These are phyloP conservation scores for Jatropha curcas DNA, from an alignment of 345 rosid genomes.

Conservation along the genomic window DNA sequence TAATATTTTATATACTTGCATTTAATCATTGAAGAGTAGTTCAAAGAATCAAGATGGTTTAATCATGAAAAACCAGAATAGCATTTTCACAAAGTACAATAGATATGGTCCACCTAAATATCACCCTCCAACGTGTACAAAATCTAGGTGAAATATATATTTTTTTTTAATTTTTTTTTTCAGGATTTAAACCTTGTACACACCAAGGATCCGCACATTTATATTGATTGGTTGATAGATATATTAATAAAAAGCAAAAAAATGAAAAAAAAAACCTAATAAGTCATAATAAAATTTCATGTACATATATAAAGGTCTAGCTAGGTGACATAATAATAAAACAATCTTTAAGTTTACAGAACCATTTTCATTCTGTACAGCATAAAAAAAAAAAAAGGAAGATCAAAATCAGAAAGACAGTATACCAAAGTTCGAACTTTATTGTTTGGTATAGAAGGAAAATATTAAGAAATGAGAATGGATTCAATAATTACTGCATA, in stretches of 20 bases:
- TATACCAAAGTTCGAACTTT: no score
- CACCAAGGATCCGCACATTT: background rate
- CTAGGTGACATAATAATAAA: no score
- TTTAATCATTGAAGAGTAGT: conserved; percentile 37
- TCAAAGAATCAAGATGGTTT: conserved; percentile 36
- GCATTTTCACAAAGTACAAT: conserved; percentile 33
- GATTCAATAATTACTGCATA: background rate
- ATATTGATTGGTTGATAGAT: no score
- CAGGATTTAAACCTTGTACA: conserved; percentile 8
- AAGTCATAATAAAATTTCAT: no score
- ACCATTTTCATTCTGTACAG: no score
- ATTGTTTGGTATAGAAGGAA: no score
- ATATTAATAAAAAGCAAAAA: background rate
- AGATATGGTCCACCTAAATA: conserved; percentile 38
- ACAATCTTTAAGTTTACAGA: no score
- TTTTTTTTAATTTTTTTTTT: background rate
- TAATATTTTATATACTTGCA: conserved; percentile 16
- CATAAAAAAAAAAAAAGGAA: background rate
- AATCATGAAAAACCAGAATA: conserved; percentile 34
- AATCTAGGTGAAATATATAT: conserved; percentile 9
- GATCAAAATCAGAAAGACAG: background rate
- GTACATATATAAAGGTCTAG: no score
- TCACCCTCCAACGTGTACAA: conserved; percentile 23
- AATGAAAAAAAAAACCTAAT: background rate
- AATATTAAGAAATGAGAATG: no score